Evolutionary conservation across 192 early-diverging fungal species (phyloP).

Genomic region (Coemansia sp.): DNA sequence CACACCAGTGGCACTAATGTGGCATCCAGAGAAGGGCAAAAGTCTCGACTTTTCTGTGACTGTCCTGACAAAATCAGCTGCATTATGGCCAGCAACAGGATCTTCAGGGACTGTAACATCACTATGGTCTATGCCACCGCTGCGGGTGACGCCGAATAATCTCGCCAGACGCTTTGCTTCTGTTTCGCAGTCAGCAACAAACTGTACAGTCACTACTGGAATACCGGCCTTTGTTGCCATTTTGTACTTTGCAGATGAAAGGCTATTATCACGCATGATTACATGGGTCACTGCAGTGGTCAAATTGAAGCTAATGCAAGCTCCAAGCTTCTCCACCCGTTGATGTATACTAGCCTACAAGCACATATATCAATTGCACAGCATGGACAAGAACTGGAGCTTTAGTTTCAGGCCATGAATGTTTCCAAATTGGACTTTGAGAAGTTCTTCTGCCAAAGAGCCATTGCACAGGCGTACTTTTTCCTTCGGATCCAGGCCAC

Average conservation of each 20-base stretch:
- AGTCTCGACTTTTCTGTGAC: conserved; percentile 33
- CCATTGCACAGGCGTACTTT: conserved; percentile 22
- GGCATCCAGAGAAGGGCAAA: conserved; percentile 46
- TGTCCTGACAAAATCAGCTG: conserved; percentile 1
- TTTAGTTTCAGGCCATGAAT: neutral
- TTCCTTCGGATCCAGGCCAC: conserved; percentile 40
- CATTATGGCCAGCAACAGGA: neutral
- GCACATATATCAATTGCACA: too few species aligned
- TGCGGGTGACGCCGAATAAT: neutral
- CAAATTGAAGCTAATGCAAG: conserved; percentile 35
- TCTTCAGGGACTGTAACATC: neutral
- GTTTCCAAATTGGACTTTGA: neutral
- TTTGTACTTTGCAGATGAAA: conserved; percentile 40
- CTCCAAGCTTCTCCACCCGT: conserved; percentile 44
- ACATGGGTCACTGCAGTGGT: conserved; percentile 51
- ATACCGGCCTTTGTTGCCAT: conserved; percentile 43
- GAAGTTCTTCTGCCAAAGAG: too few species aligned
- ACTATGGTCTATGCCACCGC: neutral
- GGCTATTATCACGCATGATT: conserved; percentile 27
- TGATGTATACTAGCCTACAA: conserved; percentile 32
- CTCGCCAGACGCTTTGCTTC: conserved; percentile 19
- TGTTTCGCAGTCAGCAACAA: conserved; percentile 43
- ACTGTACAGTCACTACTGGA: conserved; percentile 42
- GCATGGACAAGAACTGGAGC: neutral
- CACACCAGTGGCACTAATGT: conserved; percentile 49